Conservation (phyloP, 352 stramenopile genomes). For the Blastocystis sp. region DNA sequence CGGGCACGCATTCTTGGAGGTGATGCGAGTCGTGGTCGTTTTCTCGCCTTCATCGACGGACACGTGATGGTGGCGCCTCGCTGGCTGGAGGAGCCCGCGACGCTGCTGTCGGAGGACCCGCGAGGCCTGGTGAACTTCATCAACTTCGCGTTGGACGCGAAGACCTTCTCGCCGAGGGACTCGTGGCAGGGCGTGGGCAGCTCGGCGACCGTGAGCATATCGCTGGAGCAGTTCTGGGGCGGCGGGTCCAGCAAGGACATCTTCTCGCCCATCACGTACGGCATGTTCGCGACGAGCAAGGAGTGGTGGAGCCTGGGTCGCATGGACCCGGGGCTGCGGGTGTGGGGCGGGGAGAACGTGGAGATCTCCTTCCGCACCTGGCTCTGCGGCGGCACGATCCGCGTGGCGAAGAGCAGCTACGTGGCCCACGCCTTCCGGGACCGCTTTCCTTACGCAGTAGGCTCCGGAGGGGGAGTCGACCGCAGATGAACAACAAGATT, state of each 20-base stretch:
- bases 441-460: slow-evolving; percentile 40
- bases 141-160: slow-evolving; percentile 6
- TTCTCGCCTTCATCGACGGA: slow-evolving; percentile 36
- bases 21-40: background rate
- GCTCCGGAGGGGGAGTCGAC: background rate
- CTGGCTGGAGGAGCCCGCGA: background rate
- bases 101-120: background rate
- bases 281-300: slow-evolving; percentile 16
- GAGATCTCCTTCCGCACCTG: slow-evolving; percentile 37
- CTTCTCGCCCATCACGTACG: slow-evolving; percentile 22
- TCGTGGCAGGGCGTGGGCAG: background rate
- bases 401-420: slow-evolving; percentile 1
- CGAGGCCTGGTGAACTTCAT: slow-evolving; percentile 4
- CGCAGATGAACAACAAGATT: slow-evolving; percentile 60
- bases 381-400: slow-evolving; percentile 30
- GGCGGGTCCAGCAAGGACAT: background rate
- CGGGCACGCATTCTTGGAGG: slow-evolving; percentile 42
- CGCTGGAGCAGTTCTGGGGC: slow-evolving; percentile 22
- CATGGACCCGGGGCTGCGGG: slow-evolving; percentile 18
- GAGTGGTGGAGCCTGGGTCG: slow-evolving; percentile 3
- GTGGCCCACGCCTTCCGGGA: slow-evolving; percentile 4
- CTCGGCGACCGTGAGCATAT: background rate
- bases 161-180: slow-evolving; percentile 9
- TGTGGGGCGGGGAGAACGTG: slow-evolving; percentile 51
- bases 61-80: background rate